Evolutionary conservation across 306 rosid species (phyloP), one percentile per base, ranked within the genome.

Genomic region (Vigna reflexopilosa): DNA sequence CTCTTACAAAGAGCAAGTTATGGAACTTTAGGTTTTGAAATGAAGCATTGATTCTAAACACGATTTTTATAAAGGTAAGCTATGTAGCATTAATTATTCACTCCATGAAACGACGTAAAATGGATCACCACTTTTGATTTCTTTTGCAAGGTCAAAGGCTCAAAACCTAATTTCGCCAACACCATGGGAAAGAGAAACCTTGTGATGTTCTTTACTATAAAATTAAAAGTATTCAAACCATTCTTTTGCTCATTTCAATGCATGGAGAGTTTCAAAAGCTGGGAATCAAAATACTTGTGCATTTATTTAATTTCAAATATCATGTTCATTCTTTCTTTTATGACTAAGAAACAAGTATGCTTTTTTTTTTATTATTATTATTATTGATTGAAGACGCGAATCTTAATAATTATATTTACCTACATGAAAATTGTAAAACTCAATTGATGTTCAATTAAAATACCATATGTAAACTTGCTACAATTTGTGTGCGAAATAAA

Each of bases 71-170:
- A 26, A 75, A 75, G 44, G 47, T 38, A 76, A 38, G 1, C 24
- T 12, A 49, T 49, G 28, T 15, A 34, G 30, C 34, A 42, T 32
- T n/a, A 74, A 45, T 42, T 74, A 66, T 66, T 38, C 34, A 40
- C 15, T 6, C 34, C 58, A 67, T 40, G 62, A 75, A 75, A 57
- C 51, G 36, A 76, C 63, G 62, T 61, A 70, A 61, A 75, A 54
- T 12, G 56, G 74, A 30, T 42, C 38, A 32, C 70, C 52, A 69
- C 68, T 70, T 69, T 61, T 13, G 77, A 67, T 54, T 52, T 20
- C 19, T 51, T 61, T 64, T 42, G 28, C 14, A 40, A 64, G 70
- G 85, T 82, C 82, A 82, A 82, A 77, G 11, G 36, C 82, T 70
- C 82, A 82, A 82, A 77, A 6, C 61, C 73, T 70, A 40, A 65